phyloP scores from a whole-genome alignment of 176 grass and related monocot species.

The Carex cristatella region DNA sequence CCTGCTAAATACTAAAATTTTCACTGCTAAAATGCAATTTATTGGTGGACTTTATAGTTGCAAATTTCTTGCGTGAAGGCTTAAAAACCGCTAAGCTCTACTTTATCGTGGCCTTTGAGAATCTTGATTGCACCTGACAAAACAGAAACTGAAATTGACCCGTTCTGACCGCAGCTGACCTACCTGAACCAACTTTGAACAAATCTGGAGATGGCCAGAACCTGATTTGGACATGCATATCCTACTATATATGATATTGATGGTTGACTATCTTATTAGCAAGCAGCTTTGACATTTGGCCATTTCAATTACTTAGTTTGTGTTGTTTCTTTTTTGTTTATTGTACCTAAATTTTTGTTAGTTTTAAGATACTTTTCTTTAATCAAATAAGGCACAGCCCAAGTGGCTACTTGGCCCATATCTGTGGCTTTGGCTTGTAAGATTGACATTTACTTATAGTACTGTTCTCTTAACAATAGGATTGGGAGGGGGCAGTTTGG shows the following conservation, averaged over 20 bases:
- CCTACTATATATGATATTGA: background rate
- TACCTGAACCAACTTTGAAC: background rate
- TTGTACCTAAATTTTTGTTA: background rate
- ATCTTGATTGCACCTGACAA: background rate
- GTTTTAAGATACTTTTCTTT: background rate
- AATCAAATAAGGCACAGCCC: background rate
- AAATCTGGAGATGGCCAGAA: background rate
- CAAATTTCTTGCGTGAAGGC: background rate
- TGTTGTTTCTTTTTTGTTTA: background rate
- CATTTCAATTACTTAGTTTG: background rate
- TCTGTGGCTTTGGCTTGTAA: background rate
- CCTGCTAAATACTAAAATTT: background rate
- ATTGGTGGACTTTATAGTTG: background rate
- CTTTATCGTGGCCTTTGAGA: background rate
- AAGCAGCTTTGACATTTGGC: background rate
- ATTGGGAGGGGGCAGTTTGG: conserved; percentile 89
- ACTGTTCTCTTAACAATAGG: conserved; percentile 15
- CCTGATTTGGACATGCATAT: background rate
- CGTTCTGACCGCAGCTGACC: background rate
- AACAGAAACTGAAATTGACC: background rate
- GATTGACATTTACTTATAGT: background rate
- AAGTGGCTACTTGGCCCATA: background rate
- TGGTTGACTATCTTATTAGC: background rate
- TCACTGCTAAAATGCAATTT: background rate
- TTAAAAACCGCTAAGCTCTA: background rate